Evolutionary conservation across 805 yeast species (phyloP).

Genomic region (Ogataea naganishii): DNA sequence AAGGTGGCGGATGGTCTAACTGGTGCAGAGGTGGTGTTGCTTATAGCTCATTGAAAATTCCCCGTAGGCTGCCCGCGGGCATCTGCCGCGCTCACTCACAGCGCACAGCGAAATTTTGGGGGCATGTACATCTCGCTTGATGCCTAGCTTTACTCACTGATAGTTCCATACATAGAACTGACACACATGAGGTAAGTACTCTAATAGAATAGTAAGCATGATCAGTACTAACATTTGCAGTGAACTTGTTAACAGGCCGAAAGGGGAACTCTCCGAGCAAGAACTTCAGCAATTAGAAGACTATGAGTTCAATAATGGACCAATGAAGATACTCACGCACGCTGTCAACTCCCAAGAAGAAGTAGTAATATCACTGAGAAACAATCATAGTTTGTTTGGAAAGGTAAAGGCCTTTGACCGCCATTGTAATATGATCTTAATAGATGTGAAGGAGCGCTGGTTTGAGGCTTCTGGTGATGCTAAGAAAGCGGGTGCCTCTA

Average conservation of each 20-base stretch:
- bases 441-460: slow-evolving; percentile 80
- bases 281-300: slow-evolving; percentile 82
- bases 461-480: slow-evolving; percentile 48
- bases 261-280: slow-evolving; percentile 68
- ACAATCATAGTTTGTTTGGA: slow-evolving; percentile 86
- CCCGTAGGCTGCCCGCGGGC: no score
- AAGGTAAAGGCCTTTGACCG: slow-evolving; percentile 92
- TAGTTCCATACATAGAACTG: no score
- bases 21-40: no score
- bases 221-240: slow-evolving; percentile 22
- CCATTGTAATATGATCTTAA: slow-evolving; percentile 89
- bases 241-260: slow-evolving; percentile 64
- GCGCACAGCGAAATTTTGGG: no score
- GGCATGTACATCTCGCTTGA: no score
- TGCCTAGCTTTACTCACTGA: background rate
- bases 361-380: slow-evolving; percentile 82
- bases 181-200: slow-evolving; percentile 9
- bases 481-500: slow-evolving; percentile 31
- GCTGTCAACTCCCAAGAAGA: slow-evolving; percentile 70
- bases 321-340: slow-evolving; percentile 78
- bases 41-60: no score
- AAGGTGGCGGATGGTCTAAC: no score
- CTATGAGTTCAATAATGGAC: slow-evolving; percentile 84
- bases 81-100: no score
- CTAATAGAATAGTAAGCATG: background rate